Percentiles rank a stretch among this genome's conserved stretches.
Evolutionary conservation across 2,329 filamentous ascomycete species (phyloP).

Genomic region (Cytospora mali): DNA sequence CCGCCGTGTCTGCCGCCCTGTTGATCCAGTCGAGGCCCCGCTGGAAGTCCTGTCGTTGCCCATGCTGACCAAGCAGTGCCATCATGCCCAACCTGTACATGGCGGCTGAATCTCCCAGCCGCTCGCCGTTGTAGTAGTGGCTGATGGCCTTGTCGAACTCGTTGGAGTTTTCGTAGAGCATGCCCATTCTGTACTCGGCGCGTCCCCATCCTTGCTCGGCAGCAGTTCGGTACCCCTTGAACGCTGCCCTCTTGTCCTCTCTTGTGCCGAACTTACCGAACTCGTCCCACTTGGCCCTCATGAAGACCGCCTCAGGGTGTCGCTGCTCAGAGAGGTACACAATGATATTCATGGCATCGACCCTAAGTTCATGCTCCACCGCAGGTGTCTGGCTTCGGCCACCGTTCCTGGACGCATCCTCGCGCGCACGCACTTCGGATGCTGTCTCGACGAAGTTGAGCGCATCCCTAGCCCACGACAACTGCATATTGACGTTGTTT

Average conservation of each 20-base stretch:
- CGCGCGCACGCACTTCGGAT: conserved; percentile 72
- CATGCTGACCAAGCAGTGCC: conserved; percentile 91
- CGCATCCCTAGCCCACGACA: conserved; percentile 94
- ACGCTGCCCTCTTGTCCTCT: conserved; percentile 93
- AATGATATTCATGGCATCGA: conserved; percentile 91
- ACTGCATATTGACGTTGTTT: conserved; percentile 93
- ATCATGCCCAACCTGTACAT: conserved; percentile 93
- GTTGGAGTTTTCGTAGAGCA: conserved; percentile 96
- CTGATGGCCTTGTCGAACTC: conserved; percentile 88
- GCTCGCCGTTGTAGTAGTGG: conserved; percentile 84
- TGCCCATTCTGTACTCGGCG: conserved; percentile 95
- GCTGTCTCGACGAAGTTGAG: conserved; percentile 86
- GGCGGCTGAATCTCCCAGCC: conserved; percentile 82
- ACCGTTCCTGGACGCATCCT: conserved; percentile 46
- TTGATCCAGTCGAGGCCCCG: conserved; percentile 81
- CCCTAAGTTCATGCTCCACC: conserved; percentile 82
- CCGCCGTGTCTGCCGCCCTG: conserved; percentile 80
- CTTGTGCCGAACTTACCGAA: conserved; percentile 94
- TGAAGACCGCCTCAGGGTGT: conserved; percentile 92
- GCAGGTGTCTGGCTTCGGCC: conserved; percentile 76
- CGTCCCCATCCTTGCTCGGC: conserved; percentile 83
- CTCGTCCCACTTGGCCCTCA: conserved; percentile 94
- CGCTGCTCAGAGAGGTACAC: conserved; percentile 86
- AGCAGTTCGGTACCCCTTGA: conserved; percentile 81
- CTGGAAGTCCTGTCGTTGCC: conserved; percentile 78